Conservation (phyloP, 345 rosid species). For the Brassica nigra region DNA sequence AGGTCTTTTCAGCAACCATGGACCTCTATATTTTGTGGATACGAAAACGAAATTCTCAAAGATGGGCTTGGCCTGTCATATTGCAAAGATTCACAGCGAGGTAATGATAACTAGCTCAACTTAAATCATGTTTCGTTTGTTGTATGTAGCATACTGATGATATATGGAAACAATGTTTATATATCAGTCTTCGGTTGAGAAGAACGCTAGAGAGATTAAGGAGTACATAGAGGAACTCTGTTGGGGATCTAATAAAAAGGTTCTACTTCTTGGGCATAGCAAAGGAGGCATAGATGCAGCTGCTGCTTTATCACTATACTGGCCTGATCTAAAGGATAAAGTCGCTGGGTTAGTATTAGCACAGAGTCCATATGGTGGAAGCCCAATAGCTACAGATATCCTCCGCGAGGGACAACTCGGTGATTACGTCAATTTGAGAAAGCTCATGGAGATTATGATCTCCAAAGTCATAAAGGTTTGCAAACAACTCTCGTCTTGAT, state of each 20-base stretch:
- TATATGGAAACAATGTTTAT: slow-evolving; percentile 1
- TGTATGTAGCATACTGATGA: slow-evolving; percentile 18
- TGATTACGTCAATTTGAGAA: slow-evolving; percentile 82
- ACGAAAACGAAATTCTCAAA: slow-evolving; percentile 84
- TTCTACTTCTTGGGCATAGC: slow-evolving; percentile 96
- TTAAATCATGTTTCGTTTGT: not conserved
- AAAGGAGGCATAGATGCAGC: slow-evolving; percentile 99
- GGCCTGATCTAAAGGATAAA: slow-evolving; percentile 96
- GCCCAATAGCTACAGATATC: slow-evolving; percentile 93
- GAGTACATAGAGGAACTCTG: slow-evolving; percentile 93
- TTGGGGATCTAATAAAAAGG: slow-evolving; percentile 93
- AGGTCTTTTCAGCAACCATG: slow-evolving; percentile 98
- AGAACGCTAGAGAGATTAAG: slow-evolving; percentile 90
- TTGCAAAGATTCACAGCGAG: slow-evolving; percentile 99
- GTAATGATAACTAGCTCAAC: slow-evolving; percentile 41
- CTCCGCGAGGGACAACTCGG: slow-evolving; percentile 95
- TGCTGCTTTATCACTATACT: slow-evolving; percentile 87
- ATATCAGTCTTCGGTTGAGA: slow-evolving; percentile 91
- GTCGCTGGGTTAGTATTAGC: slow-evolving; percentile 89
- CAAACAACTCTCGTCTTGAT: not conserved
- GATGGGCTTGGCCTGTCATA: slow-evolving; percentile 92
- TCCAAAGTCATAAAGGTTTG: slow-evolving; percentile 90
- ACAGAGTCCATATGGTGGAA: slow-evolving; percentile 96
- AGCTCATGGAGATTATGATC: slow-evolving; percentile 84
- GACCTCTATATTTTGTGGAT: slow-evolving; percentile 89